phyloP scores from a whole-genome alignment of 78 protist genomes.

The Diacronema lutheri region DNA sequence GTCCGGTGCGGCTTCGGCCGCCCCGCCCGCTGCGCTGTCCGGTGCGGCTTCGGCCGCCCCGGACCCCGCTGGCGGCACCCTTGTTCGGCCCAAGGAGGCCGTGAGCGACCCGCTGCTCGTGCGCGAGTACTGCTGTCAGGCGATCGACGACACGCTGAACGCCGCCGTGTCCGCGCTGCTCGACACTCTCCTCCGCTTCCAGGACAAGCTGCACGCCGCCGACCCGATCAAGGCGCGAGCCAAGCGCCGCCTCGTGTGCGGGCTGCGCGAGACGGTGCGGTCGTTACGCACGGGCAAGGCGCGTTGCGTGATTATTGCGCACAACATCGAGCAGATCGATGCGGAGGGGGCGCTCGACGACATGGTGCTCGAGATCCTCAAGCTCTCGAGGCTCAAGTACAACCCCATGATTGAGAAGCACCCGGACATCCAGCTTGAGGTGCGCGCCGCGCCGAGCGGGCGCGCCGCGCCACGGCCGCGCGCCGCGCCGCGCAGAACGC shows the following conservation, averaged over 20 bases:
- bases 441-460: too few relatives aligned
- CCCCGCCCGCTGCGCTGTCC: too few relatives aligned
- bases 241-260: neutral
- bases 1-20: too few relatives aligned
- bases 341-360: neutral
- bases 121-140: neutral
- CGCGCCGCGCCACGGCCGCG: too few relatives aligned
- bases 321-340: neutral
- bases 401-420: too few relatives aligned
- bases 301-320: neutral
- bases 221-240: neutral
- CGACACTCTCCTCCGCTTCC: neutral
- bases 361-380: neutral
- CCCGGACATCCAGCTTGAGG: too few relatives aligned
- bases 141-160: neutral
- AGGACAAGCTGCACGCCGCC: neutral
- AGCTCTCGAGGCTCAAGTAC: neutral
- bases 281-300: neutral
- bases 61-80: neutral
- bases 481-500: too few relatives aligned
- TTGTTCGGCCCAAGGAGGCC: neutral
- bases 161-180: neutral
- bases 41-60: too few relatives aligned
- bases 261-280: slow-evolving; percentile 4
- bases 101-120: neutral